Evolutionary conservation across 192 early-diverging fungal species (phyloP), one percentile per base, ranked within the genome.

Genomic region (Coemansia sp.): DNA sequence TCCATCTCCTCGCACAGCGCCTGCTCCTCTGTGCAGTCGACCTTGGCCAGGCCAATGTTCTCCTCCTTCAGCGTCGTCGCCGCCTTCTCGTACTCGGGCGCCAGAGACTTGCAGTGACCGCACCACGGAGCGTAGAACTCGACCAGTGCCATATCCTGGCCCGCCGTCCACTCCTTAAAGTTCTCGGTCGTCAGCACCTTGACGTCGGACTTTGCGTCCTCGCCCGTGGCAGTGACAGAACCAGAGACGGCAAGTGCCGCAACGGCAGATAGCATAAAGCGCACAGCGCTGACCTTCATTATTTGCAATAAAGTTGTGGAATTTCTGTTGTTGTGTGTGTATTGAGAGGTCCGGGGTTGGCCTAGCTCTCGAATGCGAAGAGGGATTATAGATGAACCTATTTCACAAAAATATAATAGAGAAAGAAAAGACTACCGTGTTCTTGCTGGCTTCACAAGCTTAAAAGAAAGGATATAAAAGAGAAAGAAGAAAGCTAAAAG

Each of bases 121-220:
- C 96, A 98, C 96, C 94, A 98, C 51, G 94, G 96, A 5, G 96
- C 94, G 74, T 89, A 97, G 82, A 97, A 98, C 83, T 97, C 93
- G 48, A 97, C 89, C 40, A 98, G 85, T 17, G 90, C 86, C 54
- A 96, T 63, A 7, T 88, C 74, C 74, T 90, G 85, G 5, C 74
- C 67, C 11, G 84, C 59, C 49, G 91, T 83, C 64, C 81, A 84
- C 5, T 71, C 59, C 28, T 80, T 65, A 75, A 95, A 97, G 64
- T 66, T 92, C 52, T 78, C 82, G 11, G 66, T 62, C 50, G 57
- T 82, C 37, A 92, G 83, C 23, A 75, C 69, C 21, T 47, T 51
- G 26, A 74, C 71, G n/a, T 74, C 61, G 23, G 71, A 74, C 34
- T 59, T 42, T 46, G 36, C 28, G 20, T 60, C 59, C 21, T 40